These are phyloP conservation scores for Trametes hirsuta DNA, from an alignment of 1,284 basidiomycete species.

Conservation along the genomic window DNA sequence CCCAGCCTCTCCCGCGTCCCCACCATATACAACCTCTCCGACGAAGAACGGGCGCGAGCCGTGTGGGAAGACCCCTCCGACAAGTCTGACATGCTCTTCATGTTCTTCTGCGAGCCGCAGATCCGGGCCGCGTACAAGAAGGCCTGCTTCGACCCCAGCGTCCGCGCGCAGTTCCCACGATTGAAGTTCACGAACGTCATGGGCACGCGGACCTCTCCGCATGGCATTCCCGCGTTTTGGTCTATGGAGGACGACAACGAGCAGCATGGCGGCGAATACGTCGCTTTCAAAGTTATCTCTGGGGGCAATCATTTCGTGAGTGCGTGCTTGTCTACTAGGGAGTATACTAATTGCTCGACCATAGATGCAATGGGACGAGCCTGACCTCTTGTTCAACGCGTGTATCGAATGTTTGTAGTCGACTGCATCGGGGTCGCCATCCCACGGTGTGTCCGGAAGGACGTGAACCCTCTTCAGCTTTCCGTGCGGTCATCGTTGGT, in stretches of 20 bases:
- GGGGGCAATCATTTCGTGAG: conserved; percentile 39
- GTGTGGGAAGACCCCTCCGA: background rate
- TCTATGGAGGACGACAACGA: conserved; percentile 30
- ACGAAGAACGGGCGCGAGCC: conserved; percentile 12
- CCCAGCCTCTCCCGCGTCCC: conserved; percentile 23
- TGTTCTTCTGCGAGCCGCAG: conserved; percentile 13
- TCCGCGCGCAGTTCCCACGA: conserved; percentile 23
- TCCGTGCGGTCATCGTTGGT: too few relatives aligned
- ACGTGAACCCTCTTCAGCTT: too few relatives aligned
- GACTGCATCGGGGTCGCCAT: too few relatives aligned
- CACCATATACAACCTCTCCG: conserved; percentile 26
- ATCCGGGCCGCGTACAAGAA: conserved; percentile 23
- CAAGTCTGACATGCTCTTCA: conserved; percentile 23
- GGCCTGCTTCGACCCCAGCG: conserved; percentile 24
- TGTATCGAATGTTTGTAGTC: too few relatives aligned
- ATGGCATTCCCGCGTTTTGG: conserved; percentile 29
- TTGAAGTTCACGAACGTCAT: conserved; percentile 24
- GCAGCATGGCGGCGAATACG: conserved; percentile 25
- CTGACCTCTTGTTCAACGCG: too few relatives aligned
- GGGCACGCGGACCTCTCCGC: conserved; percentile 24
- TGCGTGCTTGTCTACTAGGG: background rate
- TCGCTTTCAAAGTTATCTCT: conserved; percentile 29
- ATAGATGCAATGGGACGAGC: too few relatives aligned
- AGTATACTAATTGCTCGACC: too few relatives aligned
- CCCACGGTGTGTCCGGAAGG: too few relatives aligned